Percentiles rank a stretch among this genome's conserved stretches.
Evolutionary conservation across 352 stramenopile genomes (phyloP).

Genomic region (Phytophthora brassicae): DNA sequence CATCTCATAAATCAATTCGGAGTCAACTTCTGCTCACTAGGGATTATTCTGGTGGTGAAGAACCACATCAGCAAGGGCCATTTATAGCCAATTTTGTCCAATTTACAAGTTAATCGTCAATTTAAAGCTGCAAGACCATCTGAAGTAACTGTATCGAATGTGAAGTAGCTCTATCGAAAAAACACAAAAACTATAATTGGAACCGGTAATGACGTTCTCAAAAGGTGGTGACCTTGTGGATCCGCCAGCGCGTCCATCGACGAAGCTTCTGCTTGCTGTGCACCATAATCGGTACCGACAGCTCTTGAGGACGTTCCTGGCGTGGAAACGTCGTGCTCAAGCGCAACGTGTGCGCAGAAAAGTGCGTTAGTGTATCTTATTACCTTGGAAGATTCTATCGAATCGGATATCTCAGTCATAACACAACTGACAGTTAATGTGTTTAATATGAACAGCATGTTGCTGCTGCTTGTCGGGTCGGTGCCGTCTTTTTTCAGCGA

Average conservation of each 20-base stretch:
- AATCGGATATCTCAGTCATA: not conserved
- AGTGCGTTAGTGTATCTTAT: constrained; percentile 15
- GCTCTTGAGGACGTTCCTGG: constrained; percentile 27
- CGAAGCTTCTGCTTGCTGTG: constrained; percentile 12
- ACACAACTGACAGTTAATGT: not conserved
- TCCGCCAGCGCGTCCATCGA: not conserved
- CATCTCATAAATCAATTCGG: constrained; percentile 17
- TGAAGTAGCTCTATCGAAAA: constrained; percentile 18
- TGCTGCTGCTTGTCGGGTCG: constrained; percentile 44
- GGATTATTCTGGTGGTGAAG: no score
- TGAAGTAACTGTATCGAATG: constrained; percentile 13
- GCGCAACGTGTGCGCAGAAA: constrained; percentile 29
- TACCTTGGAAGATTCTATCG: not conserved
- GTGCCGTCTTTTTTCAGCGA: constrained; percentile 42
- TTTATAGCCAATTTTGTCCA: no score
- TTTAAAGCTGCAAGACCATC: no score
- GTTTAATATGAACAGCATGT: constrained; percentile 28
- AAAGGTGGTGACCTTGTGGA: not conserved
- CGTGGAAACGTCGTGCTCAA: constrained; percentile 31
- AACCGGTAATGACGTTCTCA: not conserved
- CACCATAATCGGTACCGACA: constrained; percentile 36
- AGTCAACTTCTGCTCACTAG: not conserved
- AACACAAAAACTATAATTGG: not conserved
- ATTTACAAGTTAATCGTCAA: no score
- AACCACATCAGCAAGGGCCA: not conserved